Evolutionary conservation across 2,329 filamentous ascomycete genomes (phyloP), one percentile per base, ranked within the genome.

Genomic region (Oidium heveae): DNA sequence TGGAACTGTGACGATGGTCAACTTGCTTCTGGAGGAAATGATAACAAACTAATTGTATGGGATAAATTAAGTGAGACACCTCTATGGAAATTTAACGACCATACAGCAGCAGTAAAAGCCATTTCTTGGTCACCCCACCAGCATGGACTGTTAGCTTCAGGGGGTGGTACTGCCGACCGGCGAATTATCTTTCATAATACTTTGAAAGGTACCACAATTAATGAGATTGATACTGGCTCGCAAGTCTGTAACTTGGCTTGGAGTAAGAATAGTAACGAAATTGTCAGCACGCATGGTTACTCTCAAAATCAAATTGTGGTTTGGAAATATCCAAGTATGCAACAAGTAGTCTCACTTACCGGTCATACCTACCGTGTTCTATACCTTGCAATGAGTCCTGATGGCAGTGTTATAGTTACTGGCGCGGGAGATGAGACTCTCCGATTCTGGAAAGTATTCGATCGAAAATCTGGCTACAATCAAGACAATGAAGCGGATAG

Each of bases 101-200:
- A 98, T 66, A 89, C 84, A 37, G 91, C 91, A 13, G 91, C 91
- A 9, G 91, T 98, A 53, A 98, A 98, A 67, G 91, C 91, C 4
- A 95, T 98, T 59, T 82, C 91, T 10, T 98, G 91, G 91, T 95
- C 87, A 39, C 91, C 91, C 10, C 91, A 98, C 66, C 89, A 96
- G 65, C 83, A 86, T 55, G 86, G 89, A 15, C 76, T 98, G 13
- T 75, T 98, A n/a, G 91, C 91, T 22, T 94, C 87, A 7, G 91
- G 91, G 51, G 91, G 91, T 59, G 91, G 91, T 64, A 98, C 91
- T 2, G 91, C 88, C 22, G 91, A 98, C 67, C 79, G 91, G 55
- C 84, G 87, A 34, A 98, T 98, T 68, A 94, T 95, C 61, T 98
- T 98, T 68, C 94, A 94, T 78, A 93, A 98, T 66, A 98, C 91